Conservation (phyloP, 2,329 filamentous ascomycete species). For the Canariomyces notabilis region DNA sequence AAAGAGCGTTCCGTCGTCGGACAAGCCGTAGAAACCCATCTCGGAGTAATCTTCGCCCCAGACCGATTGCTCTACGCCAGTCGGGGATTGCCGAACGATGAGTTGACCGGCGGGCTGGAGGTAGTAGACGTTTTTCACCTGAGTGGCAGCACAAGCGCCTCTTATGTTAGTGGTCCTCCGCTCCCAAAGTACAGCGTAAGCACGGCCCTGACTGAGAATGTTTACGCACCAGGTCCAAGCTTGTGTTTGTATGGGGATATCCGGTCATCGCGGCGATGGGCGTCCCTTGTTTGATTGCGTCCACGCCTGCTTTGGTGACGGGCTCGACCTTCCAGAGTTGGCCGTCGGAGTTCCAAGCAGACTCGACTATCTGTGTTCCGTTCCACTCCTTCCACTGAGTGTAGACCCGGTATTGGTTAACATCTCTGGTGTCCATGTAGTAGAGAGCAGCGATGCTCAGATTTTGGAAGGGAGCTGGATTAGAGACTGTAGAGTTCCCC, state of each 20-base stretch:
- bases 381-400: not conserved
- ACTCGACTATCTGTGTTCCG: conserved; percentile 6
- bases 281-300: conserved; percentile 8
- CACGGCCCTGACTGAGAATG: not conserved
- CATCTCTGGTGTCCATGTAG: conserved; percentile 1
- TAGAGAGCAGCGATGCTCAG: conserved; percentile 7
- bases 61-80: conserved; percentile 12
- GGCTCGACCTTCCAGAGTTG: conserved; percentile 7
- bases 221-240: conserved; percentile 1
- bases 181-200: too few relatives aligned
- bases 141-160: not conserved
- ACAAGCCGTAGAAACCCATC: conserved; percentile 10
- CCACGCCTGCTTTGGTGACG: conserved; percentile 9
- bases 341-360: conserved; percentile 7
- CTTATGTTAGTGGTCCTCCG: not conserved
- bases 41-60: too few relatives aligned
- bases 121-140: conserved; percentile 11
- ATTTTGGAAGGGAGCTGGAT: conserved; percentile 1
- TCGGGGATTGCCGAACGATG: conserved; percentile 8
- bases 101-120: conserved; percentile 3
- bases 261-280: conserved; percentile 5
- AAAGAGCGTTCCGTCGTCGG: conserved; percentile 3
- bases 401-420: conserved; percentile 7
- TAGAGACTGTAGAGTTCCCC: too few relatives aligned
- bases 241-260: conserved; percentile 8